A percentile compares a stretch with the other conserved stretches of the same genome.
phyloP scores from a whole-genome alignment of 805 yeast species.

The Suhomyces xylopsoci region DNA sequence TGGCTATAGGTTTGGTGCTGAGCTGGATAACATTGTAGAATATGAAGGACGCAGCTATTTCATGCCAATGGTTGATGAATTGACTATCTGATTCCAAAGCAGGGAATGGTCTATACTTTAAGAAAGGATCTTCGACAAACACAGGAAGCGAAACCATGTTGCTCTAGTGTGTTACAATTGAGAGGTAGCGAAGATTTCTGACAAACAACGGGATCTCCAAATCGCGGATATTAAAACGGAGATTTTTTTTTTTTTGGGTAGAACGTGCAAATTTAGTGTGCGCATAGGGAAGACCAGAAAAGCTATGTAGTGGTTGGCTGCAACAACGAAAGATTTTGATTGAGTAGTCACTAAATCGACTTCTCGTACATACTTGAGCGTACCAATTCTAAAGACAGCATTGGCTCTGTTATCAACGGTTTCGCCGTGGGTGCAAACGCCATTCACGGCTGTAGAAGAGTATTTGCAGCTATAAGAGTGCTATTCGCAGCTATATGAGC shows the following conservation, averaged over 20 bases:
- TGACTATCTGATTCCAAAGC: constrained; percentile 25
- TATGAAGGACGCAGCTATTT: constrained; percentile 55
- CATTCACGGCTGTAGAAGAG: background rate
- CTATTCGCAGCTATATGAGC: background rate
- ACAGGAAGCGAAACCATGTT: constrained; percentile 20
- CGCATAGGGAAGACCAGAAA: background rate
- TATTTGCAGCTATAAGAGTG: background rate
- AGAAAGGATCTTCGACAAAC: constrained; percentile 40
- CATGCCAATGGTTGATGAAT: constrained; percentile 68
- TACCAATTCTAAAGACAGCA: too few relatives aligned
- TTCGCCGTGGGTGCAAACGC: background rate
- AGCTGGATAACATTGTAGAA: constrained; percentile 58
- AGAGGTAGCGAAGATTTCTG: background rate
- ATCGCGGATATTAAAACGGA: background rate
- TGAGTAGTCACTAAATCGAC: too few relatives aligned
- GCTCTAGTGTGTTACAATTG: background rate
- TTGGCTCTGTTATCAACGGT: too few relatives aligned
- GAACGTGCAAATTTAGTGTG: background rate
- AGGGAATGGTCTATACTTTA: constrained; percentile 46
- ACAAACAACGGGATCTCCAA: background rate
- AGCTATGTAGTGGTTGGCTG: background rate
- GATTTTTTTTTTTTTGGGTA: background rate
- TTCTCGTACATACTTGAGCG: background rate
- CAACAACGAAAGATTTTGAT: background rate
- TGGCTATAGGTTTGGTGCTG: constrained; percentile 52